Base-by-base conservation (phyloP, 495 filamentous ascomycete genomes). In the Cercophora newfieldiana region DNA sequence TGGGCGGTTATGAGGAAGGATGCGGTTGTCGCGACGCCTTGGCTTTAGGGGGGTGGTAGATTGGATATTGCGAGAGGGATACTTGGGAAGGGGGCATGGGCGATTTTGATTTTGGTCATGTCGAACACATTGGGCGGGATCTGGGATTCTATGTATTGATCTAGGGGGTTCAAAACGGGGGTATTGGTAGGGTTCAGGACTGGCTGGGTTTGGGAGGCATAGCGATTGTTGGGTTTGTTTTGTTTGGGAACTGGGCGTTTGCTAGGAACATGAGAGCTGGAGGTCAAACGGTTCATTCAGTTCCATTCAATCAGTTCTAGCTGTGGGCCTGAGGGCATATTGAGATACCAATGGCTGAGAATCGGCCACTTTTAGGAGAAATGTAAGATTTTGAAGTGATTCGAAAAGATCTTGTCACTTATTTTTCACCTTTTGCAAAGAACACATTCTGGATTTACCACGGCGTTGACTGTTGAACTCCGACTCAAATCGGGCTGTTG, bases 1-100 rank as follows among this genome's bases (percentile, higher is more conserved):
- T 57, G 54, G 54, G 26, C 24, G 21, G 26, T 57, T 57, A 57
- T 57, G 54, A 22, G 54, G 54, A 30, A 57, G 19, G 54, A 57
- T 22, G 54, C 21, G 22, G 54, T 57, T 6, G 54, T 57, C 30
- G 54, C 54, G 29, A 57, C 54, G 54, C 54, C 54, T 28, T 57
- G 54, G 54, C 54, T 57, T 57, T 57, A 28, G 28, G 22, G 21
- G 2, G 3, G 2, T 44, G 37, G 4, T n/a, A n/a, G n/a, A n/a
- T n/a, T n/a, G n/a, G n/a, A n/a, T n/a, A n/a, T n/a, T n/a, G n/a
- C 37, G 37, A 16, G 3, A 14, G 2, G 37, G 4, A 44, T 44
- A 44, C 10, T 44, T 44, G 18, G 10, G 18, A 44, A 44, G 3
- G 37, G 37, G n/a, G n/a, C n/a, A n/a, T n/a, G n/a, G n/a, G n/a